phyloP scores from a whole-genome alignment of 805 yeast genomes.

The Metschnikowia drakensbergensis region DNA sequence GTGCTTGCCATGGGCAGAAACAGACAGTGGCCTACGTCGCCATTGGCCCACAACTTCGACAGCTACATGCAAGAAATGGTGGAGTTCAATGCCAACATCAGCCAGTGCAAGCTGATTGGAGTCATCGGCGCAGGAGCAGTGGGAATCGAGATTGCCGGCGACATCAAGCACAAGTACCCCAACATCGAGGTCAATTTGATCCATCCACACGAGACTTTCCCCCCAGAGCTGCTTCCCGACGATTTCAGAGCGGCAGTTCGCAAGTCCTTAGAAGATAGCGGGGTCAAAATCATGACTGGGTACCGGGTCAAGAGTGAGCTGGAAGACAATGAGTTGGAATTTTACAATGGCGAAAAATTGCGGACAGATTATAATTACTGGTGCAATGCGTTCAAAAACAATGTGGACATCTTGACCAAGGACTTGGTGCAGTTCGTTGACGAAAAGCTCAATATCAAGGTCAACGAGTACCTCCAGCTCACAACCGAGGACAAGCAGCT shows the following conservation, averaged over 20 bases:
- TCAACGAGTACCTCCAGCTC: constrained; percentile 37
- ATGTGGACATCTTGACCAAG: constrained; percentile 25
- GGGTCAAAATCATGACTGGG: constrained; percentile 28
- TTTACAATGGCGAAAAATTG: constrained; percentile 27
- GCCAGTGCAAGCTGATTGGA: constrained; percentile 32
- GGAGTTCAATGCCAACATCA: constrained; percentile 28
- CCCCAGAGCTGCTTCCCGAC: constrained; percentile 35
- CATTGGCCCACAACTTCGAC: constrained; percentile 38
- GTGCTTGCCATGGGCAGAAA: constrained; percentile 49
- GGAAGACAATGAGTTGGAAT: constrained; percentile 23
- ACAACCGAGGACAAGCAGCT: constrained; percentile 14
- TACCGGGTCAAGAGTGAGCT: constrained; percentile 26
- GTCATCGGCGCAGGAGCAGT: constrained; percentile 51
- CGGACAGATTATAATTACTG: constrained; percentile 32
- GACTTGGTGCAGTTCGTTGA: constrained; percentile 25
- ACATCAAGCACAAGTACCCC: constrained; percentile 37
- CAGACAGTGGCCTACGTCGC: constrained; percentile 53
- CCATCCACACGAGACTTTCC: constrained; percentile 35
- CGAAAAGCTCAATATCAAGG: constrained; percentile 26
- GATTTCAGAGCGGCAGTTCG: constrained; percentile 27
- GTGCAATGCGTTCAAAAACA: constrained; percentile 35
- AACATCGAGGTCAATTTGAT: constrained; percentile 36
- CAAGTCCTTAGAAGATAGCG: constrained; percentile 26
- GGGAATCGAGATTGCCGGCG: constrained; percentile 51
- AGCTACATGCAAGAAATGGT: constrained; percentile 43